phyloP scores from a whole-genome alignment of 495 filamentous ascomycete species.

The Penicillium malachiteum region DNA sequence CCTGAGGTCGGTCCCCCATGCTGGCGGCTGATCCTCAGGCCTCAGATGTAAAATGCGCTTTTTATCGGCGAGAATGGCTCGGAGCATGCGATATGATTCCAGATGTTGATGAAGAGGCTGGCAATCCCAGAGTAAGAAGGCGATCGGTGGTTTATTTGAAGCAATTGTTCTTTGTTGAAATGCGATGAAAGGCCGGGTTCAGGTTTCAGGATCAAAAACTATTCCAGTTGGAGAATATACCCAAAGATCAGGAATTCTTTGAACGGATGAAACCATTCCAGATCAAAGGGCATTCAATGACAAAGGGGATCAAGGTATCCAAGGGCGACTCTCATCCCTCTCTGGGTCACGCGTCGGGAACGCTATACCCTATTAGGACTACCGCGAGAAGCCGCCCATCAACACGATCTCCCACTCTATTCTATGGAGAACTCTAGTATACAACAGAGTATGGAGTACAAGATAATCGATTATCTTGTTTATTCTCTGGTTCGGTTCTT shows the following conservation, averaged over 20 bases:
- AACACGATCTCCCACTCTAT: too few species aligned
- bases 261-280: too few species aligned
- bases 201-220: background rate
- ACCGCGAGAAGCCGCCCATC: too few species aligned
- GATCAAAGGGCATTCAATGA: slow-evolving; percentile 26
- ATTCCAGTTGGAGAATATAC: too few species aligned
- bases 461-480: too few species aligned
- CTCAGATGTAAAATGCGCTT: slow-evolving; percentile 14
- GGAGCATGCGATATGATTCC: slow-evolving; percentile 14
- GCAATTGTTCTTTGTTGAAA: background rate
- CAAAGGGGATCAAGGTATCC: slow-evolving; percentile 16
- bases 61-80: background rate
- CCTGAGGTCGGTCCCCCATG: slow-evolving; percentile 28
- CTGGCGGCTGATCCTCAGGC: slow-evolving; percentile 14
- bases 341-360: slow-evolving; percentile 44
- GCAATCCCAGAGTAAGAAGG: background rate
- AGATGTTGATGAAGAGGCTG: background rate
- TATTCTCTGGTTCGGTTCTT: too few species aligned
- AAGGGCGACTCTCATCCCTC: slow-evolving; percentile 33
- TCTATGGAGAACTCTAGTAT: too few species aligned
- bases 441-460: too few species aligned
- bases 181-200: background rate
- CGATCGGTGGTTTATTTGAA: background rate
- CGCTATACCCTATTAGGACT: slow-evolving; percentile 36
- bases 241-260: too few species aligned